phyloP scores from a whole-genome alignment of 495 filamentous ascomycete species.

The Niebla homalea region DNA sequence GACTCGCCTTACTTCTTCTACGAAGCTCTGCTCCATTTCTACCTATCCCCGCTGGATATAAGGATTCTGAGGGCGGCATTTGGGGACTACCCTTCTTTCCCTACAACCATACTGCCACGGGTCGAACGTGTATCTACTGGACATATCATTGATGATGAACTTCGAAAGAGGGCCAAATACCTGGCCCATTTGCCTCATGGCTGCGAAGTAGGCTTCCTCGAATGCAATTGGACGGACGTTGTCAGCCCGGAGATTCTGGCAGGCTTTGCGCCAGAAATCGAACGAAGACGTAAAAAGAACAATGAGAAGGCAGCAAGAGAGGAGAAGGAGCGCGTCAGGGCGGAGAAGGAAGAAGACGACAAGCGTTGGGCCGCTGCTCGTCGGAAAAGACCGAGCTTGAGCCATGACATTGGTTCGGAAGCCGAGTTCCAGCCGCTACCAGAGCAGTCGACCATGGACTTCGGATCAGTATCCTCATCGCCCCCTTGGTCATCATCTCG shows the following conservation, averaged over 20 bases:
- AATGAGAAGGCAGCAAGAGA: conserved; percentile 78
- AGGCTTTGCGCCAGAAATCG: conserved; percentile 61
- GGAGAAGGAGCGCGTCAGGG: conserved; percentile 77
- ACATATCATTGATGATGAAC: conserved; percentile 79
- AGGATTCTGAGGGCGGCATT: conserved; percentile 87
- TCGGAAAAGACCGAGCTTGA: conserved; percentile 30
- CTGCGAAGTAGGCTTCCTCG: conserved; percentile 85
- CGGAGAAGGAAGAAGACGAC: conserved; percentile 70
- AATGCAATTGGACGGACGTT: conserved; percentile 94
- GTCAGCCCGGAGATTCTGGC: conserved; percentile 63
- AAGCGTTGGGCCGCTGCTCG: conserved; percentile 43
- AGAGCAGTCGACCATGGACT: conserved; percentile 27
- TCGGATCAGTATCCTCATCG: conserved; percentile 35
- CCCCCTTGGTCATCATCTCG: conserved; percentile 41
- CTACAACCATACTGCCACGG: conserved; percentile 76
- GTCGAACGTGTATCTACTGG: conserved; percentile 87
- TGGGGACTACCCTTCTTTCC: conserved; percentile 69
- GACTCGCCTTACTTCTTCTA: conserved; percentile 67
- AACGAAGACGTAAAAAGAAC: conserved; percentile 64
- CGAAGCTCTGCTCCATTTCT: conserved; percentile 77
- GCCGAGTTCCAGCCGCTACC: conserved; percentile 57
- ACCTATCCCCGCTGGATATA: conserved; percentile 87
- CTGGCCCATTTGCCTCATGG: conserved; percentile 82
- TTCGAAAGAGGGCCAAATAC: conserved; percentile 80
- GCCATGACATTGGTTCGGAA: conserved; percentile 31